Conservation (phyloP, 768 basidiomycete species). For the Collybia sp. region DNA sequence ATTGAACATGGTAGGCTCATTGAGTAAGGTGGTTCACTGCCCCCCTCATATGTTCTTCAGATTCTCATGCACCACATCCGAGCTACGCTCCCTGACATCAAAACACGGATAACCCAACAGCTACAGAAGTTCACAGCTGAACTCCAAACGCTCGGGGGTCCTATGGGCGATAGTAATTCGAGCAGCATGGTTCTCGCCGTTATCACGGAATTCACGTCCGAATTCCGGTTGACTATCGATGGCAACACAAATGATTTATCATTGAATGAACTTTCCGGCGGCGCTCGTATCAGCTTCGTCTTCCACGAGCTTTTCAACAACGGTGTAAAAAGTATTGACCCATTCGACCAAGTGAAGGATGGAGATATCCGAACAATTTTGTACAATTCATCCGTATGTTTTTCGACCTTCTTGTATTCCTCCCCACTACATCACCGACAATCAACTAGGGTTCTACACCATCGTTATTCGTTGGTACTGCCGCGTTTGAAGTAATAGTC, state of each 20-base stretch:
- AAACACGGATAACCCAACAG: constrained; percentile 88
- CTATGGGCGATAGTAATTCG: constrained; percentile 78
- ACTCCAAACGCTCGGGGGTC: constrained; percentile 78
- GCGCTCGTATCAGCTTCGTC: constrained; percentile 97
- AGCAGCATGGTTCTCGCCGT: constrained; percentile 93
- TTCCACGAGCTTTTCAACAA: constrained; percentile 99
- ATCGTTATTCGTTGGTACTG: constrained; percentile 92
- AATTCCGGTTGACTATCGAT: constrained; percentile 96
- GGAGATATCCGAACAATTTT: constrained; percentile 94
- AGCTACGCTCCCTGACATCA: constrained; percentile 97
- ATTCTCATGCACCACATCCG: constrained; percentile 99
- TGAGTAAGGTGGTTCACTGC: constrained; percentile 1
- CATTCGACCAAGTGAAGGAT: constrained; percentile 98
- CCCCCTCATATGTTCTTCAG: constrained; percentile 29
- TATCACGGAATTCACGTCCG: constrained; percentile 96
- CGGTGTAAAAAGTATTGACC: constrained; percentile 93
- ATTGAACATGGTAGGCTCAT: constrained; percentile 75
- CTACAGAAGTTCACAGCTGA: constrained; percentile 86
- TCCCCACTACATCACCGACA: background rate
- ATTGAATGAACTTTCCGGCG: constrained; percentile 95
- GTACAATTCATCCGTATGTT: constrained; percentile 93
- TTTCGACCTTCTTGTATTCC: background rate
- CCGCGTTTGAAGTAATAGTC: constrained; percentile 97
- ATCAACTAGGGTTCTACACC: constrained; percentile 82
- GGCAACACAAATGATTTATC: constrained; percentile 96